A percentile compares a stretch with the other conserved stretches of the same genome.
phyloP scores from a whole-genome alignment of 2,329 filamentous ascomycete genomes.

The Atkinsonella texensis region DNA sequence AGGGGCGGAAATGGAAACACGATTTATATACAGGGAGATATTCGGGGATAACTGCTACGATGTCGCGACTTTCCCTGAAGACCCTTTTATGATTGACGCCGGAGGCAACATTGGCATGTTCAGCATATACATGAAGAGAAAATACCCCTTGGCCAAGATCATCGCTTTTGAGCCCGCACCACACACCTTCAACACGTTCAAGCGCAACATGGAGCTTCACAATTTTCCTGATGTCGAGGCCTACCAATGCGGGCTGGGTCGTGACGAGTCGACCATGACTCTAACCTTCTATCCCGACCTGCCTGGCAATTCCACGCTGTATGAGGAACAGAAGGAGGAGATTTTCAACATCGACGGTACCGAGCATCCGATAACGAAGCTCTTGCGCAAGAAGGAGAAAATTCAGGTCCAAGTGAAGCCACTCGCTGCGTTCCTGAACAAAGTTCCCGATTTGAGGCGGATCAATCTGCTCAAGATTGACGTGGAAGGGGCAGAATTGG shows the following conservation, averaged over 20 bases:
- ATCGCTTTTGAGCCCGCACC: constrained; percentile 17
- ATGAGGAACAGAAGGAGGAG: constrained; percentile 9
- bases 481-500: constrained; percentile 15
- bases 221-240: constrained; percentile 5
- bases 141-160: constrained; percentile 13
- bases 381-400: constrained; percentile 3
- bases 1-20: constrained; percentile 8
- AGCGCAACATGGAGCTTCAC: constrained; percentile 12
- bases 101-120: constrained; percentile 18
- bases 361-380: constrained; percentile 3
- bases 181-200: constrained; percentile 8
- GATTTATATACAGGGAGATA: constrained; percentile 14
- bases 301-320: constrained; percentile 14
- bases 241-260: constrained; percentile 8
- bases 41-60: constrained; percentile 14
- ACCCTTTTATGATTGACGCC: constrained; percentile 13
- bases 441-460: constrained; percentile 4
- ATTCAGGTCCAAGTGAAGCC: constrained; percentile 9
- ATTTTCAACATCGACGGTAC: constrained; percentile 1
- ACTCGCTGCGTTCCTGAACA: constrained; percentile 11
- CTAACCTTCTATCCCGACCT: constrained; percentile 12
- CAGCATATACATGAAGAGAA: constrained; percentile 14
- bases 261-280: neutral
- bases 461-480: constrained; percentile 18
- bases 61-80: constrained; percentile 5